Conservation (phyloP, 768 basidiomycete species). For the Leccinum longicurvipes region DNA sequence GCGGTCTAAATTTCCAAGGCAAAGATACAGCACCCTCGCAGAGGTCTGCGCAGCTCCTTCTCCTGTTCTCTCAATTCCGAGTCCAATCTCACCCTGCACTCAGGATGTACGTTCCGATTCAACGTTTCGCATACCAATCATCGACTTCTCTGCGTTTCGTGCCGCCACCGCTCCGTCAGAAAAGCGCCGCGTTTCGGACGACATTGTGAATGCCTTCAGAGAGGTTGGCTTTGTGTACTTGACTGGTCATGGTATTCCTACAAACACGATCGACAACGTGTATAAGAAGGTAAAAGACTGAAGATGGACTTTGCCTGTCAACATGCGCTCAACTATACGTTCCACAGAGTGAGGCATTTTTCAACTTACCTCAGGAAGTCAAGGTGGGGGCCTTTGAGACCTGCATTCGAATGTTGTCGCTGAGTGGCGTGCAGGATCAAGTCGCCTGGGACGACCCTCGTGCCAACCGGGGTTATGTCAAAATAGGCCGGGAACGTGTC, state of each 20-base stretch:
- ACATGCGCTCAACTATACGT: not conserved
- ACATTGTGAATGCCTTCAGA: constrained; percentile 75
- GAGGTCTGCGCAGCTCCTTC: constrained; percentile 16
- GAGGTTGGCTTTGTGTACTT: constrained; percentile 81
- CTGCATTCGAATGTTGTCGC: not conserved
- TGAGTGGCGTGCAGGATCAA: constrained; percentile 39
- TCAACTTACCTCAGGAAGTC: constrained; percentile 53
- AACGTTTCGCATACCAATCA: constrained; percentile 66
- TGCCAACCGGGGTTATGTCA: constrained; percentile 82
- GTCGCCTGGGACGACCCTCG: constrained; percentile 85
- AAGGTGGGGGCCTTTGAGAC: constrained; percentile 42
- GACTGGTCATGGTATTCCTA: constrained; percentile 65
- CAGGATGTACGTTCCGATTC: constrained; percentile 37
- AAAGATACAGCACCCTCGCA: constrained; percentile 23
- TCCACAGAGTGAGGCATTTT: constrained; percentile 72
- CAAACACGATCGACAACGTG: constrained; percentile 51
- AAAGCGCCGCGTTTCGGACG: constrained; percentile 59
- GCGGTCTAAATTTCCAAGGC: constrained; percentile 2
- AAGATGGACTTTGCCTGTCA: constrained; percentile 1
- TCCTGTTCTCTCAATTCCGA: not conserved
- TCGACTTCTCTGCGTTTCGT: constrained; percentile 73
- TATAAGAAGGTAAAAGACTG: constrained; percentile 56
- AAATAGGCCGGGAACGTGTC: constrained; percentile 77
- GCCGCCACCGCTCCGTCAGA: constrained; percentile 47
- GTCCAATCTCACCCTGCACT: constrained; percentile 1